phyloP scores from a whole-genome alignment of 2,329 filamentous ascomycete species.

The Teratosphaeria destructans region DNA sequence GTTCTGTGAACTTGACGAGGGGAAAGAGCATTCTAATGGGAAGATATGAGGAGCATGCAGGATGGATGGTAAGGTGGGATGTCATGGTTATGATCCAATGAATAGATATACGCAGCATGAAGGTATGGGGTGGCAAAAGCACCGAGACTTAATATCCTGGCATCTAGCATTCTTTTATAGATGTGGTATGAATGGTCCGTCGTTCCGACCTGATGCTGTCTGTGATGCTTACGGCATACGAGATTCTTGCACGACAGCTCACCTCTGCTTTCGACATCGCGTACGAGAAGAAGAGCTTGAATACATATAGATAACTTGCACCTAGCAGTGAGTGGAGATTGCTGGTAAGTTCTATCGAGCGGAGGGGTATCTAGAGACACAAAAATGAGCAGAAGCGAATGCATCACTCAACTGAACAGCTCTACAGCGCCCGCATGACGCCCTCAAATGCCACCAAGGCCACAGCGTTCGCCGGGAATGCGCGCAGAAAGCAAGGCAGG shows the following conservation, averaged over 20 bases:
- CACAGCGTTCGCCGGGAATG: constrained; percentile 93
- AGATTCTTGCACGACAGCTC: too few species aligned
- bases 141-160: not conserved
- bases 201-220: too few species aligned
- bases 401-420: not conserved
- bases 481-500: constrained; percentile 81
- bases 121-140: not conserved
- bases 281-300: too few species aligned
- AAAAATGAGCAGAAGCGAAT: not conserved
- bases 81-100: not conserved
- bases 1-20: constrained; percentile 61
- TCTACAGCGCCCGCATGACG: constrained; percentile 34
- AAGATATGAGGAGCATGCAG: constrained; percentile 5
- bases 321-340: too few species aligned
- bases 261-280: too few species aligned
- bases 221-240: too few species aligned
- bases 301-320: too few species aligned
- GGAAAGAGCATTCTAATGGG: constrained; percentile 3
- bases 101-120: not conserved
- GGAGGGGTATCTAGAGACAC: not conserved
- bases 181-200: too few species aligned
- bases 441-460: constrained; percentile 88
- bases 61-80: not conserved
- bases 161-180: not conserved
- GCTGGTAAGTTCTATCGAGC: not conserved